Evolutionary conservation across 1,139 yeast species (phyloP).

Genomic region (Lodderomyces oxycetoniae): DNA sequence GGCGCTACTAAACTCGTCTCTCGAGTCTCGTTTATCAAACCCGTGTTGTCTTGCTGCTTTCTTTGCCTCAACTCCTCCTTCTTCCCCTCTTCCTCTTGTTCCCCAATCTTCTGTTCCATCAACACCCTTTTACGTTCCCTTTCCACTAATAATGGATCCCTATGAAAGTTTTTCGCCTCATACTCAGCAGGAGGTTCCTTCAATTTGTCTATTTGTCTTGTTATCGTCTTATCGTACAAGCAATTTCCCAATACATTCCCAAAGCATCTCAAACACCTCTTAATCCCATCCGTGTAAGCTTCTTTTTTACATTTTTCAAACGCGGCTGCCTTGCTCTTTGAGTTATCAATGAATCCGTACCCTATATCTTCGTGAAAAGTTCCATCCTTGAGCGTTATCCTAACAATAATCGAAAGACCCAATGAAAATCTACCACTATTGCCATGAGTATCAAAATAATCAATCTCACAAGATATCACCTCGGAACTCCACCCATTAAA

Average conservation of each 20-base stretch:
- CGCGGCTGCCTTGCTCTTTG: conserved; percentile 64
- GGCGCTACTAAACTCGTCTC: not conserved
- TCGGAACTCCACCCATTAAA: conserved; percentile 80
- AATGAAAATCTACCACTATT: conserved; percentile 51
- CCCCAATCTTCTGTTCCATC: conserved; percentile 7
- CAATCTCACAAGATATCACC: conserved; percentile 60
- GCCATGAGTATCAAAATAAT: conserved; percentile 60
- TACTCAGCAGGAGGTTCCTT: conserved; percentile 45
- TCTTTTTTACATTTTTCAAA: conserved; percentile 80
- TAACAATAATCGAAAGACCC: conserved; percentile 66
- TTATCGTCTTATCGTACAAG: conserved; percentile 64
- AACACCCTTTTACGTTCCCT: conserved; percentile 23
- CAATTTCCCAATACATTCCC: conserved; percentile 82
- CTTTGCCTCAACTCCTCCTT: conserved; percentile 3
- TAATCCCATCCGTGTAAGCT: conserved; percentile 76
- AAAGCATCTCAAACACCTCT: conserved; percentile 70
- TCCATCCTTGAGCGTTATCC: conserved; percentile 71
- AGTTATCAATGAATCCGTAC: conserved; percentile 73
- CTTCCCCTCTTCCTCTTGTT: conserved; percentile 5
- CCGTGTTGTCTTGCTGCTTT: conserved; percentile 1
- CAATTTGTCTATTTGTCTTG: conserved; percentile 52
- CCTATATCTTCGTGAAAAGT: conserved; percentile 79
- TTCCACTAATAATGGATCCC: conserved; percentile 34
- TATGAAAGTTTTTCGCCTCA: conserved; percentile 40
- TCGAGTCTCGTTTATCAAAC: conserved; percentile 5